Base-by-base conservation (phyloP, 2,329 filamentous ascomycete genomes). In the Podosphaera aphanis region DNA sequence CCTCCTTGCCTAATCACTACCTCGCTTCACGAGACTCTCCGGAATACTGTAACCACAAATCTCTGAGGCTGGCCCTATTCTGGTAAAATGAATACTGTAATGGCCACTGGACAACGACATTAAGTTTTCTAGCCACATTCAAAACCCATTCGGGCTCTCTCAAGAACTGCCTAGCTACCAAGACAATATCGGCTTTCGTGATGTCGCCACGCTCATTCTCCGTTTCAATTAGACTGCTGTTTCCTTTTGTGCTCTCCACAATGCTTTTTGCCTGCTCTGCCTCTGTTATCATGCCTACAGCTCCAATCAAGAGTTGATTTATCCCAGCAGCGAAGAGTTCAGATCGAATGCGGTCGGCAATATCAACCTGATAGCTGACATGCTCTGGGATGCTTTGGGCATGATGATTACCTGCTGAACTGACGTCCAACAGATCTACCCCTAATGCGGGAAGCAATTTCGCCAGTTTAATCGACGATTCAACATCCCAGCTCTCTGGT, bases 361-460 rank as follows among this genome's bases (percentile, higher is more conserved):
- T 73, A 36, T 77, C 73, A 19, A 77, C 70, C 64, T 93, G 85
- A 66, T 82, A 88, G 35, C 69, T 73, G 25, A 29, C 25, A 29
- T 29, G 1, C 77, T 74, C 39, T 72, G 69, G 11, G 68, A 56
- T 38, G 13, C 20, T 41, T 57, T 81, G 76, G 39, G 62, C 59
- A 31, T 66, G 61, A 57, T 75, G 71, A 58, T 82, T 80, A 35
- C 82, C 86, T 29, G 77, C 83, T 1, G 76, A 77, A 53, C 77
- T 84, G 47, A 93, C 74, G 59, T 94, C 86, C 25, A 93, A 68
- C 15, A 93, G 65, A 59, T 94, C 86, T 38, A 93, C 70, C 25
- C 86, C 86, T 11, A 69, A 66, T 0, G 70, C 71, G 0, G 82
- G 79, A 1, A 94, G 70, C 8, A 79, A 64, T 57, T 72, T 69